Evolutionary conservation across 805 yeast genomes (phyloP).

Genomic region (Tetrapisispora fleetii): DNA sequence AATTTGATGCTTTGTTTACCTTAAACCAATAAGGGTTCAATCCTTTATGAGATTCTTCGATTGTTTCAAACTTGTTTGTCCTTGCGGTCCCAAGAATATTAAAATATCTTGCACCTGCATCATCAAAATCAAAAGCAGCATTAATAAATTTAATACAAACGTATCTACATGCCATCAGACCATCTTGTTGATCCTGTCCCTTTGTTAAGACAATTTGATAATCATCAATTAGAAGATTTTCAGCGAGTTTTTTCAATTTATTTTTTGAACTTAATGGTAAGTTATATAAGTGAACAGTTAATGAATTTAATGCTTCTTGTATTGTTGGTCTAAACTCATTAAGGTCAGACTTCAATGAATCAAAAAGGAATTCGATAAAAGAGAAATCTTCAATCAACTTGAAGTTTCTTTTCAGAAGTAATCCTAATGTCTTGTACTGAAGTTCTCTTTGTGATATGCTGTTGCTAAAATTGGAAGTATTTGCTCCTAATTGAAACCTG

Average conservation of each 20-base stretch:
- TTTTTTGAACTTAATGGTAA: conserved; percentile 33
- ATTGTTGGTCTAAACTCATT: conserved; percentile 55
- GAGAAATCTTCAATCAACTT: conserved; percentile 36
- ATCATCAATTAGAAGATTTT: conserved; percentile 31
- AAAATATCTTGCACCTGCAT: conserved; percentile 55
- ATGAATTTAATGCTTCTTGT: conserved; percentile 57
- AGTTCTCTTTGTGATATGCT: conserved; percentile 42
- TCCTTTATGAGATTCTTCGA: conserved; percentile 74
- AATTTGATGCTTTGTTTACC: conserved; percentile 38
- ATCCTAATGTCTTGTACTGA: conserved; percentile 74
- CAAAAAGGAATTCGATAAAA: conserved; percentile 56
- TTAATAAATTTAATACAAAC: conserved; percentile 57
- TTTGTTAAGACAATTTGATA: conserved; percentile 8
- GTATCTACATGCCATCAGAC: conserved; percentile 46
- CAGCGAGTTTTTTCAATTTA: conserved; percentile 34
- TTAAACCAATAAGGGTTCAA: conserved; percentile 76
- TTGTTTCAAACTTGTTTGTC: conserved; percentile 55
- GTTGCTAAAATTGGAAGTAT: conserved; percentile 31
- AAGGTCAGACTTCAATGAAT: conserved; percentile 55
- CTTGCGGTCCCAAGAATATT: conserved; percentile 55
- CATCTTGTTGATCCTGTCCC: conserved; percentile 20
- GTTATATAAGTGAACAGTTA: conserved; percentile 39
- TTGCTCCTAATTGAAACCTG: conserved; percentile 27
- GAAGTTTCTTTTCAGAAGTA: conserved; percentile 42
- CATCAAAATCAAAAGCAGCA: conserved; percentile 53